phyloP scores from a whole-genome alignment of 805 yeast species.

The Candida vaughaniae region DNA sequence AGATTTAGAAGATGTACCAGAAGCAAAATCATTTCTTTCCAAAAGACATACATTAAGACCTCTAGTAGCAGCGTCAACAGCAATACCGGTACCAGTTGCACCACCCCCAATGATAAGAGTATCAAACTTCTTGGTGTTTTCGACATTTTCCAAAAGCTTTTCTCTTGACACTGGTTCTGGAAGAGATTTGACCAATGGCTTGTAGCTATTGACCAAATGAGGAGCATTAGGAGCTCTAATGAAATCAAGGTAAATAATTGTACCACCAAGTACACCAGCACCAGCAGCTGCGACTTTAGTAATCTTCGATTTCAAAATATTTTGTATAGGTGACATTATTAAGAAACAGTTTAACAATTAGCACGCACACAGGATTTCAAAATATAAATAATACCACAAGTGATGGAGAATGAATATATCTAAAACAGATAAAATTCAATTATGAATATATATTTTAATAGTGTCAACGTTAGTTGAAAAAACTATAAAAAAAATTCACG shows the following conservation, averaged over 20 bases:
- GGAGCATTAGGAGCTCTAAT: constrained; percentile 32
- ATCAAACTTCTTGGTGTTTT: constrained; percentile 55
- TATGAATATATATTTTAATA: too few species aligned
- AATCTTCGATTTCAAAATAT: constrained; percentile 22
- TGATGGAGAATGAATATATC: too few species aligned
- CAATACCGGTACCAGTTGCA: constrained; percentile 93
- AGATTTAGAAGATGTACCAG: constrained; percentile 90
- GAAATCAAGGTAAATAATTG: constrained; percentile 41
- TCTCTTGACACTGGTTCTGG: constrained; percentile 57
- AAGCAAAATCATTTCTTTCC: constrained; percentile 86
- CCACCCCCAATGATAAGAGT: constrained; percentile 94
- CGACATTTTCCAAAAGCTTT: constrained; percentile 48
- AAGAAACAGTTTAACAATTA: too few species aligned
- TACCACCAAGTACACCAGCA: constrained; percentile 34
- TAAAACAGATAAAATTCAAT: too few species aligned
- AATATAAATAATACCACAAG: too few species aligned
- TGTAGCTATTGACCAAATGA: constrained; percentile 25
- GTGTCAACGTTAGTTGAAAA: background rate
- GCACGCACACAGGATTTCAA: too few species aligned
- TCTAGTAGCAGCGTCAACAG: constrained; percentile 86
- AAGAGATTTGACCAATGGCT: constrained; percentile 45
- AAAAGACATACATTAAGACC: constrained; percentile 86
- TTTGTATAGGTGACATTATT: constrained; percentile 8
- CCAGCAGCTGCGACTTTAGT: constrained; percentile 32
- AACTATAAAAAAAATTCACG: background rate